Percentiles rank a stretch among this genome's conserved stretches.
Evolutionary conservation across 2,329 filamentous ascomycete species (phyloP).

Genomic region (Penicillium crustosum): DNA sequence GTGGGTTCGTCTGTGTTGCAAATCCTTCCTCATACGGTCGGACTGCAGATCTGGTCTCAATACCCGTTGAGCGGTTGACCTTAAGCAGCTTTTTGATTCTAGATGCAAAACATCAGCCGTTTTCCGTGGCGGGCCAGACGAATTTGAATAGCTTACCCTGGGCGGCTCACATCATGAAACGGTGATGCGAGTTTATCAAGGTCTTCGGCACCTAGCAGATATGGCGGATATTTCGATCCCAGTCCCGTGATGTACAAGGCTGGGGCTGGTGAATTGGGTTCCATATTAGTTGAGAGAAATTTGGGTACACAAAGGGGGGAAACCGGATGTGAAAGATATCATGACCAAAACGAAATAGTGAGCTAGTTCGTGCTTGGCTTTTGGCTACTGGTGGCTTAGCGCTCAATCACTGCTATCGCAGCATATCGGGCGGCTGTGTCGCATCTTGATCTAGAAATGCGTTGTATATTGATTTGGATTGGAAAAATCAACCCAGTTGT

Average conservation of each 20-base stretch:
- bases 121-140: too few species aligned
- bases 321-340: background rate
- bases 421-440: too few species aligned
- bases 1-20: background rate
- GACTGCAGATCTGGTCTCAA: constrained; percentile 3
- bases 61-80: background rate
- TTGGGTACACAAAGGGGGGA: background rate
- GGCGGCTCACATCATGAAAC: background rate
- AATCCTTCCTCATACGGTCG: background rate
- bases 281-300: background rate
- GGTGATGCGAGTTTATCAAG: background rate
- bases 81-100: constrained; percentile 1
- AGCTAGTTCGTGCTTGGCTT: too few species aligned
- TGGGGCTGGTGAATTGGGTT: background rate
- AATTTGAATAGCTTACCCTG: background rate
- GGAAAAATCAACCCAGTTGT: too few species aligned
- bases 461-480: too few species aligned
- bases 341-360: too few species aligned
- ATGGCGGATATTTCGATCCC: constrained; percentile 1
- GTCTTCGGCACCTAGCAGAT: background rate
- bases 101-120: background rate
- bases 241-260: constrained; percentile 3
- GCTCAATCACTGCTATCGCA: too few species aligned
- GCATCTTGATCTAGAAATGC: too few species aligned
- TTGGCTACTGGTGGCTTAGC: too few species aligned